Evolutionary conservation across 192 early-diverging fungal genomes (phyloP).

Genomic region (Backusella morwellensis): DNA sequence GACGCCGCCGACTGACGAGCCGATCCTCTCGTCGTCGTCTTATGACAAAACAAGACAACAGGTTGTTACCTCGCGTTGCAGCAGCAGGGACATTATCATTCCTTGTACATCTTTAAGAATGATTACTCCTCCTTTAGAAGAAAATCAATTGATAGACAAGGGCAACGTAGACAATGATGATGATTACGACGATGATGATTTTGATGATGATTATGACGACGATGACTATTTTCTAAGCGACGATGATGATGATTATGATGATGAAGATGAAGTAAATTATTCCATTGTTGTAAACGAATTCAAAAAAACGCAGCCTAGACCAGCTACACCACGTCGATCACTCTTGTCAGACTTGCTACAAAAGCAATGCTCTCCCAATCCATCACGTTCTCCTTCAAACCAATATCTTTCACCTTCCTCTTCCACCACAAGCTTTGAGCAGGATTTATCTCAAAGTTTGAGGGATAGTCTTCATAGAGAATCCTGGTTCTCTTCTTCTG

Average conservation of each 20-base stretch:
- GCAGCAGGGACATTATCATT: not conserved
- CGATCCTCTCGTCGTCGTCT: not conserved
- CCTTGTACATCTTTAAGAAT: not conserved
- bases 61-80: not conserved
- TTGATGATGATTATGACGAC: slow-evolving; percentile 5
- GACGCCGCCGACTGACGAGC: slow-evolving; percentile 1
- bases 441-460: slow-evolving; percentile 6
- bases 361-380: not conserved
- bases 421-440: slow-evolving; percentile 8
- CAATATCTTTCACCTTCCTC: not conserved
- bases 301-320: slow-evolving; percentile 7
- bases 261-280: not conserved
- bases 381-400: not conserved
- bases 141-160: not conserved
- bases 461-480: slow-evolving; percentile 3
- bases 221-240: not conserved
- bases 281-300: slow-evolving; percentile 2
- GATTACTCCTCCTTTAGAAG: slow-evolving; percentile 2
- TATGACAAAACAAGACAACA: slow-evolving; percentile 1
- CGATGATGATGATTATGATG: slow-evolving; percentile 3
- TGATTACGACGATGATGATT: not conserved
- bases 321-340: not conserved
- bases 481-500: slow-evolving; percentile 1
- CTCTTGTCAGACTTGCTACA: slow-evolving; percentile 11
- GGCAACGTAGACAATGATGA: not conserved